Conservation (phyloP, 805 yeast species). For the Starmera amethionina region DNA sequence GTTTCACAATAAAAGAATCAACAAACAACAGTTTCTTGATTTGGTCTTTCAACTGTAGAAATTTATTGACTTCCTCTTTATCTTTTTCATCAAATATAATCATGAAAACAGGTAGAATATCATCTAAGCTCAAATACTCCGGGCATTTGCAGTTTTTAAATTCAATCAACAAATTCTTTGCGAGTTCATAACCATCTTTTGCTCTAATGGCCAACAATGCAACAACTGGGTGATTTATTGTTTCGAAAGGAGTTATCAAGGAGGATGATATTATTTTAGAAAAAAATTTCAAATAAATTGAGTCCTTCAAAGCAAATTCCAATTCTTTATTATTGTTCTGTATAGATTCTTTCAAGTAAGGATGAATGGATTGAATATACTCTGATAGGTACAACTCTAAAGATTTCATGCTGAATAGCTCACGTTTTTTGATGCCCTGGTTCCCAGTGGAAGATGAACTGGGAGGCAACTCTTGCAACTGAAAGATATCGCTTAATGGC, state of each 20-base stretch:
- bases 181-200: slow-evolving; percentile 40
- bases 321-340: slow-evolving; percentile 14
- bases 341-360: slow-evolving; percentile 5
- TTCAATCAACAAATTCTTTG: slow-evolving; percentile 46
- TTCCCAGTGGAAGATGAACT: slow-evolving; percentile 2
- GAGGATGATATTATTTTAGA: slow-evolving; percentile 50
- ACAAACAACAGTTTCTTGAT: slow-evolving; percentile 27
- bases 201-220: slow-evolving; percentile 60
- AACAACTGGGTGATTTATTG: slow-evolving; percentile 78
- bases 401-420: slow-evolving; percentile 24
- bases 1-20: slow-evolving; percentile 16
- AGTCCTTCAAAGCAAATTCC: slow-evolving; percentile 25
- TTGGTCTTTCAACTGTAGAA: slow-evolving; percentile 25
- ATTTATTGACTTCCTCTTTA: slow-evolving; percentile 33
- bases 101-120: slow-evolving; percentile 44
- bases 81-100: slow-evolving; percentile 38
- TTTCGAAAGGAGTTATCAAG: slow-evolving; percentile 66
- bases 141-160: slow-evolving; percentile 43
- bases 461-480: slow-evolving; percentile 14
- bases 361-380: slow-evolving; percentile 21
- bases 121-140: slow-evolving; percentile 56
- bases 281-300: slow-evolving; percentile 48
- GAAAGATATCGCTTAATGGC: slow-evolving; percentile 26
- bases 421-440: slow-evolving; percentile 17
- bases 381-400: slow-evolving; percentile 25